Percentiles rank a stretch among this genome's conserved stretches.
These are phyloP conservation scores for Lepiota subincarnata DNA, from an alignment of 768 basidiomycete species.

Conservation along the genomic window DNA sequence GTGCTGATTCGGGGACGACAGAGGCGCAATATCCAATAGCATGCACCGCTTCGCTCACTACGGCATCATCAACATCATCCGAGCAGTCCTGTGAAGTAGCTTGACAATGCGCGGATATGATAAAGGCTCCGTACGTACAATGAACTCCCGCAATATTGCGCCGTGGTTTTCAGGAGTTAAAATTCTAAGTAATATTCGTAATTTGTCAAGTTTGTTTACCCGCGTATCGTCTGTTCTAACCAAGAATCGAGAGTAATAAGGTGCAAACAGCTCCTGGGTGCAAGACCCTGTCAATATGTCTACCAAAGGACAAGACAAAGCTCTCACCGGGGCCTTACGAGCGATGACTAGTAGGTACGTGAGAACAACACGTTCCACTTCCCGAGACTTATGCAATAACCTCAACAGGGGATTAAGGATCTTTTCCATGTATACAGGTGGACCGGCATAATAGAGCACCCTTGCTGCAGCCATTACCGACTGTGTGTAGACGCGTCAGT, in stretches of 20 bases:
- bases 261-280: conserved; percentile 56
- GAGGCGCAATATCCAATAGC: conserved; percentile 78
- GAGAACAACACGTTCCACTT: conserved; percentile 72
- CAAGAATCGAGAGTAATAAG: conserved; percentile 63
- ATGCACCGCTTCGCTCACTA: conserved; percentile 69
- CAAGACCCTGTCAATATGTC: neutral
- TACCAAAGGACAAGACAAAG: neutral
- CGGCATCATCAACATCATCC: conserved; percentile 68
- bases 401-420: conserved; percentile 72
- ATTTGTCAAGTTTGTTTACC: conserved; percentile 70
- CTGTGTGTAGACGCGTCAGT: conserved; percentile 30
- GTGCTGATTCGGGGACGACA: conserved; percentile 60
- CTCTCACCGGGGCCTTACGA: conserved; percentile 59
- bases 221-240: conserved; percentile 63
- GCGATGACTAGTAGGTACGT: conserved; percentile 68
- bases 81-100: conserved; percentile 60
- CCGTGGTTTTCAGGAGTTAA: conserved; percentile 64
- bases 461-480: conserved; percentile 77
- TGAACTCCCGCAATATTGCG: conserved; percentile 75
- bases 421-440: conserved; percentile 49
- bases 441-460: conserved; percentile 69
- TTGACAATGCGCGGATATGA: neutral
- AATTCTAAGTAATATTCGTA: conserved; percentile 66
- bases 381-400: conserved; percentile 62
- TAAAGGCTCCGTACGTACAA: conserved; percentile 46